Base-by-base conservation (phyloP, 2,329 filamentous ascomycete species). In the Alternaria brassicae region DNA sequence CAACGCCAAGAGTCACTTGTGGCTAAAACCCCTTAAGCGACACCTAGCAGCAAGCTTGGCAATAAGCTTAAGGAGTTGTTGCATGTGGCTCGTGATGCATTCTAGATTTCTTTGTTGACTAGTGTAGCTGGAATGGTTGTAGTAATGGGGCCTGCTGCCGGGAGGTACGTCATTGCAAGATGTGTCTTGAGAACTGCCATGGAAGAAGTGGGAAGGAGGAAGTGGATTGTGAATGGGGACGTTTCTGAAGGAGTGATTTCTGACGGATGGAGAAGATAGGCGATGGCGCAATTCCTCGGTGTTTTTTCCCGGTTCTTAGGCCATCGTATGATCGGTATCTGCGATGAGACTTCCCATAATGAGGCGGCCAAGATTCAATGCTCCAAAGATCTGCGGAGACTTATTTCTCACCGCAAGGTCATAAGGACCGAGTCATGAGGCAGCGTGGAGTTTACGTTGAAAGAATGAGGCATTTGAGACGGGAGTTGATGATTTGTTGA, bases 1-100 rank as follows among this genome's bases (percentile, higher is more conserved):
- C 28, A 21, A 21, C 28, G 44, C 44, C 44, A 48, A 48, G 44
- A 48, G 44, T 25, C 28, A 6, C 44, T 48, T 36, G 44, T 23
- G 19, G 44, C 28, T 23, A 36, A 47, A 12, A 30, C 21, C 44
- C 13, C 19, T 21, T 19, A 30, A 30, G 44, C 19, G 44, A 17
- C 28, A 34, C 19, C n/a, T 36, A 23, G 19, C 44, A 34, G 44
- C 28, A 12, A 32, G 44, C 44, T 47, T 47, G 44, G 44, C 44
- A 34, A 47, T 47, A 47, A 47, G 44, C 44, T 47, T 47, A 47
- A 47, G 27, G 34, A 47, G 44, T 47, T 34, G 44, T 47, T 21
- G 44, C 28, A 34, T 47, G 44, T 47, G 44, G 44, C 44, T 47
- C 44, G 28, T 47, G 44, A 32, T 47, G 44, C 27, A 7, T 21